These are phyloP conservation scores for apple (Malus domestica) DNA, from an alignment of 306 rosid species.

Conservation along the genomic window DNA sequence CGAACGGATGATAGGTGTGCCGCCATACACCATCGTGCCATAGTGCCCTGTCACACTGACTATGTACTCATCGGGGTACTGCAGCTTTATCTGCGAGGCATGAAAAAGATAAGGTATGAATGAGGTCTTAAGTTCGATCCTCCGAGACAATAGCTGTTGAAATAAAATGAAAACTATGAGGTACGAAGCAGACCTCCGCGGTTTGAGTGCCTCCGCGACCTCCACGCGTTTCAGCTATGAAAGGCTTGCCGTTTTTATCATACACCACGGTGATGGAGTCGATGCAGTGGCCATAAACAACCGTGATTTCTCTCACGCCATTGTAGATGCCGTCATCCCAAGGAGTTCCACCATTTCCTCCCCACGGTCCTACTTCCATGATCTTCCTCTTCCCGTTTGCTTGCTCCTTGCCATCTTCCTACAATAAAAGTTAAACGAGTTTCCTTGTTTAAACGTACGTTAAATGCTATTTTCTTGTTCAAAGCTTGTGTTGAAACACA, in stretches of 20 bases:
- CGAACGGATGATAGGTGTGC: slow-evolving; percentile 48
- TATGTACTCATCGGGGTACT: slow-evolving; percentile 48
- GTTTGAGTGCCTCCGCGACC: slow-evolving; percentile 48
- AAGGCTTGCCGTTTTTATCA: slow-evolving; percentile 46
- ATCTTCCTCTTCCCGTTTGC: slow-evolving; percentile 26
- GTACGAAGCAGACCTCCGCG: slow-evolving; percentile 24
- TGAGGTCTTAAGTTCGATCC: not conserved
- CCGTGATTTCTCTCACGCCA: slow-evolving; percentile 46
- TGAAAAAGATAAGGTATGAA: not conserved
- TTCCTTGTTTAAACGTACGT: not conserved
- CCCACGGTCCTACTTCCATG: slow-evolving; percentile 50
- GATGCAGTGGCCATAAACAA: slow-evolving; percentile 41
- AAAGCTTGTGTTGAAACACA: not conserved
- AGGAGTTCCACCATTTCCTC: slow-evolving; percentile 53
- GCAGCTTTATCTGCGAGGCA: slow-evolving; percentile 38
- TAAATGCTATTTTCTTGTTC: not conserved
- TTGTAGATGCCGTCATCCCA: slow-evolving; percentile 62
- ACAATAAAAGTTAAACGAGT: not conserved
- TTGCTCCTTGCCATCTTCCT: slow-evolving; percentile 27
- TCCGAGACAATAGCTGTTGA: not conserved
- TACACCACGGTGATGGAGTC: slow-evolving; percentile 50
- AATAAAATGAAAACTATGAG: not conserved
- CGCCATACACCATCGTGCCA: slow-evolving; percentile 23
- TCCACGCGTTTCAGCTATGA: slow-evolving; percentile 45
- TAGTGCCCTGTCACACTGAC: slow-evolving; percentile 47